phyloP scores from a whole-genome alignment of 305 asterid genomes.

The Fraxinus baroniana region DNA sequence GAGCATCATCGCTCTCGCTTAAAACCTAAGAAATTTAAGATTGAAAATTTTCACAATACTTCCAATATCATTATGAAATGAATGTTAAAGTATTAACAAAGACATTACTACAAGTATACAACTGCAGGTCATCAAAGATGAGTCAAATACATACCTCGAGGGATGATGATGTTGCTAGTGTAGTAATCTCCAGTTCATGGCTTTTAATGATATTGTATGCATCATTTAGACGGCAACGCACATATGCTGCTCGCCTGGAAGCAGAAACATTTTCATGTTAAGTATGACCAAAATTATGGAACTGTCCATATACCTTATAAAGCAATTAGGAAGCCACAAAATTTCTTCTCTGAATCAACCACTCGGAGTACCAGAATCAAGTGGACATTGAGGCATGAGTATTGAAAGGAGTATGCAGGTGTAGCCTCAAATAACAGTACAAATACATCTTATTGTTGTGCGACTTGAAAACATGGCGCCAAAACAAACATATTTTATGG shows the following conservation, averaged over 20 bases:
- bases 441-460: not conserved
- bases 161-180: constrained; percentile 74
- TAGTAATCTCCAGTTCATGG: constrained; percentile 62
- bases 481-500: not conserved
- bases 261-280: not conserved
- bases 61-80: not conserved
- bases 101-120: not conserved
- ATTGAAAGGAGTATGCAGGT: not conserved
- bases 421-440: not conserved
- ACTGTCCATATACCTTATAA: not conserved
- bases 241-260: constrained; percentile 70
- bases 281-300: not conserved
- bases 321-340: not conserved
- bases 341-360: not conserved
- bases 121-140: not conserved
- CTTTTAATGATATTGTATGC: constrained; percentile 43
- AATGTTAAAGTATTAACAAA: not conserved
- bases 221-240: constrained; percentile 60
- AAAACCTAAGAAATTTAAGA: constrained; percentile 45
- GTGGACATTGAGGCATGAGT: not conserved
- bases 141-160: constrained; percentile 45
- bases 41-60: constrained; percentile 2
- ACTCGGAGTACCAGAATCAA: not conserved
- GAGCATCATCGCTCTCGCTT: constrained; percentile 56
- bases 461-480: not conserved